Percentiles rank a stretch among this genome's conserved stretches.
Conservation (phyloP, 2,329 filamentous ascomycete species). For the Fusarium mundagurra region DNA sequence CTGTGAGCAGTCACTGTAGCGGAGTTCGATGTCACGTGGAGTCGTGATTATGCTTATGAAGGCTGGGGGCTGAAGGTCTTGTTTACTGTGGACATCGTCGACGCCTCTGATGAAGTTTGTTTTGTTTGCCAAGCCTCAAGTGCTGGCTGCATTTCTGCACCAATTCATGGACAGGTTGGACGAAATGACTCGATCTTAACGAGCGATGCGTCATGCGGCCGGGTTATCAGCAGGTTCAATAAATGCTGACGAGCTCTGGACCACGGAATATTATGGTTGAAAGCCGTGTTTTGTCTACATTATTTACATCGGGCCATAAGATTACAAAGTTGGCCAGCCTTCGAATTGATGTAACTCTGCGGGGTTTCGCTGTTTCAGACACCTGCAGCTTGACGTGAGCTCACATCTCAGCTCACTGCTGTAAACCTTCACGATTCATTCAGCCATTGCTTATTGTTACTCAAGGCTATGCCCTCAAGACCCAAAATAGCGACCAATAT, state of each 20-base stretch:
- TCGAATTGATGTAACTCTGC: not conserved
- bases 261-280: not conserved
- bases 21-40: constrained; percentile 10
- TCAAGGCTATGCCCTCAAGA: not conserved
- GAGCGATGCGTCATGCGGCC: not conserved
- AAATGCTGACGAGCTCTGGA: not conserved
- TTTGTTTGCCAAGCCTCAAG: not conserved
- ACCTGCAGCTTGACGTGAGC: not conserved
- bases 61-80: fast-evolving
- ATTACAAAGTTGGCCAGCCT: not conserved
- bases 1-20: constrained; percentile 21
- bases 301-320: not conserved
- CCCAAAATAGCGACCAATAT: not conserved
- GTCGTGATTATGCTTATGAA: fast-evolving
- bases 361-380: constrained; percentile 1
- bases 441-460: not conserved
- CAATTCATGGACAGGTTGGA: not conserved
- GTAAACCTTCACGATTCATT: not conserved
- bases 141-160: too few species aligned
- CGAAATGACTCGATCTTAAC: not conserved
- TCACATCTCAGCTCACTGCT: not conserved
- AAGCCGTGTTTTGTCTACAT: not conserved
- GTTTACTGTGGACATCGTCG: not conserved
- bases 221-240: not conserved
- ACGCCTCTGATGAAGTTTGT: not conserved